Base-by-base conservation (phyloP, 148 eudicot species). In the Amaranthus hypochondriacus region DNA sequence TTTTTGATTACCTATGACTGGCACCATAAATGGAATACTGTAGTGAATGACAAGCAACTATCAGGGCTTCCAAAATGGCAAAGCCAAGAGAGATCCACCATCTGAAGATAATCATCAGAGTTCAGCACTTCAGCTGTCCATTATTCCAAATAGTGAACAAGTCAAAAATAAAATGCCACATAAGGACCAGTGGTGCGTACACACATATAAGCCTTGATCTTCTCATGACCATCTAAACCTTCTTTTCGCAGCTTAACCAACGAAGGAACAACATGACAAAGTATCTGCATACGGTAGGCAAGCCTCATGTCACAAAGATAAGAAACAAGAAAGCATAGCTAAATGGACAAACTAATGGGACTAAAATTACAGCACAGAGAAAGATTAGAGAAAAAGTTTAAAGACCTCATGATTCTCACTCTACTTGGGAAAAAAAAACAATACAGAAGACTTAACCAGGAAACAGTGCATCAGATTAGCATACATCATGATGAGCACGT, bases 241-340 rank as follows among this genome's bases (percentile, higher is more conserved):
- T 95, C 98, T 90, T 95, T 95, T 79, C 98, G 86, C 81, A 95
- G 86, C 92, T 92, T 95, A 70, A 95, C 90, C 80, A 95, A 83
- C 64, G 98, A 87, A 76, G 98, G 98, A 72, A 92, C 82, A 71
- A 92, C 69, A 55, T 88, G 87, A 81, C 96, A 95, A 75, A 92
- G 87, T 74, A 95, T 87, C 98, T 95, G 89, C 76, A 62, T 63
- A 70, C 61, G 69, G 7, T 63, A 74, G 71, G 11, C 65, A 74
- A 67, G 70, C 56, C 53, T 66, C 68, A 57, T 6, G 44, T 75
- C 48, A 80, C 13, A 52, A 55, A 47, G 44, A 57, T 42, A 62
- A 12, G 67, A n/a, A 57, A 48, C 54, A 42, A 62, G 66, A 12
- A 57, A 3, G 61, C 15, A 8, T 7, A 56, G 61, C 39, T 65